Evolutionary conservation across 805 yeast species (phyloP), one percentile per base, ranked within the genome.

Genomic region (Nakazawaea pomicola): DNA sequence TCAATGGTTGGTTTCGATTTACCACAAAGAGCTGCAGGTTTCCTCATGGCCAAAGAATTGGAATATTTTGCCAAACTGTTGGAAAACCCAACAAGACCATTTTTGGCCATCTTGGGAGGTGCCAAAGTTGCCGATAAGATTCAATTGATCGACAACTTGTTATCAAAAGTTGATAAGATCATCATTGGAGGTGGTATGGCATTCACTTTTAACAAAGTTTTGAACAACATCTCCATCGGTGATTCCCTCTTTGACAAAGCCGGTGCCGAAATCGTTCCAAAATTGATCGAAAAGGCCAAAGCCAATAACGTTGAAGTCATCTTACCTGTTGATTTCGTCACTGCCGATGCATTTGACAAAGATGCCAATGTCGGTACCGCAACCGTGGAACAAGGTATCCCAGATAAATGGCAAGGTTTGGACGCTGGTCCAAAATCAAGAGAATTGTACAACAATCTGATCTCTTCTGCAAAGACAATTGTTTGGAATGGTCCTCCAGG

Each of bases 401-500:
- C 97, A 62, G 95, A 83, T 56, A 81, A 82, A 56, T 83, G 95
- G 86, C 82, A 84, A 81, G 99, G 99, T 63, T 78, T 93, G 61
- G 99, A 93, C 70, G 80, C 80, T 58, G 99, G 99, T 71, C 90
- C 89, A 71, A 82, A 86, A 74, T 77, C 95, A 48, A 74, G 78
- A 59, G 76, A 80, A 67, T 75, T 84, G 55, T 93, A 85, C 64
- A 77, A 82, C 53, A 80, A 72, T 52, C 82, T 96, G 51, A 87
- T 93, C 56, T 83, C 84, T 52, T 76, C 83, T 70, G 95, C 99
- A 56, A 89, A 91, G 81, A 93, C 99, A 60, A 91, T 93, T 59
- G 93, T 93, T 64, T 93, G 99, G 99, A 93, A 93, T 76, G 99
- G 99, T 67, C 99, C 99, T 52, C 97, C 99, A 70, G 99, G 99